phyloP scores from a whole-genome alignment of 2,329 filamentous ascomycete species.

The Fusarium concolor region DNA sequence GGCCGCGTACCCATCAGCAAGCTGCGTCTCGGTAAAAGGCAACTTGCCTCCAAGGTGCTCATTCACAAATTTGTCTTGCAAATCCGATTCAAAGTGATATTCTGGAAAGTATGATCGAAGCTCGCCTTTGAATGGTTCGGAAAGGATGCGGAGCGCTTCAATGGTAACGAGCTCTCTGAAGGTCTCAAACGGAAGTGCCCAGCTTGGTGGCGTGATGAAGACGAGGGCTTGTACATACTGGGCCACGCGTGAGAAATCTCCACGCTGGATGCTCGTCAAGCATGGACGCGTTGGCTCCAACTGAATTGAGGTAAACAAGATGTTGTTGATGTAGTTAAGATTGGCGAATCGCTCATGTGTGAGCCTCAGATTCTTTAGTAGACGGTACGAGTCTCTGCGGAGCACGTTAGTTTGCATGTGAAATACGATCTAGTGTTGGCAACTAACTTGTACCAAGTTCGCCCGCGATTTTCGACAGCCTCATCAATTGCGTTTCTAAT shows the following conservation, averaged over 20 bases:
- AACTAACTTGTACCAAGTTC: not conserved
- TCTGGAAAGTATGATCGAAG: not conserved
- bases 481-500: not conserved
- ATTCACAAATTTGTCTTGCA: not conserved
- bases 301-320: not conserved
- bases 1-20: not conserved
- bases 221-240: not conserved
- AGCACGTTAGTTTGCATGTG: not conserved
- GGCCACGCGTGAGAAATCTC: not conserved
- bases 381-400: not conserved
- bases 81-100: not conserved
- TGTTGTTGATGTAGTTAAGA: constrained; percentile 4
- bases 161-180: not conserved
- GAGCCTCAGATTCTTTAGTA: constrained; percentile 1
- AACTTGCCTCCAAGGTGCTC: constrained; percentile 1
- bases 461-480: not conserved
- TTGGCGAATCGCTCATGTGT: not conserved
- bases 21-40: not conserved
- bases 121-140: not conserved
- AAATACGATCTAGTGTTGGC: not conserved
- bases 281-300: not conserved
- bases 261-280: not conserved
- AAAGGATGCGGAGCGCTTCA: not conserved
- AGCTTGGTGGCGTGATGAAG: constrained; percentile 2
- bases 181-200: not conserved